These are phyloP conservation scores for Globisporangium emineosum DNA, from an alignment of 352 stramenopile species.

Conservation along the genomic window DNA sequence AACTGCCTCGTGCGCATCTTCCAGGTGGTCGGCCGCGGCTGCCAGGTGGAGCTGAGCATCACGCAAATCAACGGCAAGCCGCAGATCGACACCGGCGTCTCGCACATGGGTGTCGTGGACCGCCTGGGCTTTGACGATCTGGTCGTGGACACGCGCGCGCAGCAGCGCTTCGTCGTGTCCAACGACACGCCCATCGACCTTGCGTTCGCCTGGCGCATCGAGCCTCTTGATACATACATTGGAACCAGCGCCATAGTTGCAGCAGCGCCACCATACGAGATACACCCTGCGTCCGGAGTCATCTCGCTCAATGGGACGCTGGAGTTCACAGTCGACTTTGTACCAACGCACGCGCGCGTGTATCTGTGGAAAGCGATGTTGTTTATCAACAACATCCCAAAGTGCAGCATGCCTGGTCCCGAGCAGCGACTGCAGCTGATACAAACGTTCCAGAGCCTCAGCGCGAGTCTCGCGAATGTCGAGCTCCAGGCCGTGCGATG, in stretches of 20 bases:
- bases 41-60: slow-evolving; percentile 59
- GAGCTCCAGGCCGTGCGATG: slow-evolving; percentile 5
- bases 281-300: slow-evolving; percentile 39
- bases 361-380: slow-evolving; percentile 38
- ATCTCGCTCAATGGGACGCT: slow-evolving; percentile 33
- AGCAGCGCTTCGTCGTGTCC: slow-evolving; percentile 43
- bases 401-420: slow-evolving; percentile 49
- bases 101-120: slow-evolving; percentile 44
- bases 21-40: slow-evolving; percentile 60
- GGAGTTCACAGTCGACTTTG: slow-evolving; percentile 50
- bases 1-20: slow-evolving; percentile 79
- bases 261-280: slow-evolving; percentile 26
- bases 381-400: slow-evolving; percentile 39
- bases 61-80: slow-evolving; percentile 37
- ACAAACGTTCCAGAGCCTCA: slow-evolving; percentile 26
- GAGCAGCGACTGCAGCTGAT: slow-evolving; percentile 36
- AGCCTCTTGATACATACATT: slow-evolving; percentile 2
- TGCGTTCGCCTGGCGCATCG: slow-evolving; percentile 51
- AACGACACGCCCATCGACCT: slow-evolving; percentile 74
- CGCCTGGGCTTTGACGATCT: slow-evolving; percentile 49
- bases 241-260: neutral
- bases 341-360: slow-evolving; percentile 21
- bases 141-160: slow-evolving; percentile 25
- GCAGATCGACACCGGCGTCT: slow-evolving; percentile 38
- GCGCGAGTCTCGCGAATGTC: slow-evolving; percentile 6